These are phyloP conservation scores for Fusarium abutilonis DNA, from an alignment of 2,329 filamentous ascomycete species.

Conservation along the genomic window DNA sequence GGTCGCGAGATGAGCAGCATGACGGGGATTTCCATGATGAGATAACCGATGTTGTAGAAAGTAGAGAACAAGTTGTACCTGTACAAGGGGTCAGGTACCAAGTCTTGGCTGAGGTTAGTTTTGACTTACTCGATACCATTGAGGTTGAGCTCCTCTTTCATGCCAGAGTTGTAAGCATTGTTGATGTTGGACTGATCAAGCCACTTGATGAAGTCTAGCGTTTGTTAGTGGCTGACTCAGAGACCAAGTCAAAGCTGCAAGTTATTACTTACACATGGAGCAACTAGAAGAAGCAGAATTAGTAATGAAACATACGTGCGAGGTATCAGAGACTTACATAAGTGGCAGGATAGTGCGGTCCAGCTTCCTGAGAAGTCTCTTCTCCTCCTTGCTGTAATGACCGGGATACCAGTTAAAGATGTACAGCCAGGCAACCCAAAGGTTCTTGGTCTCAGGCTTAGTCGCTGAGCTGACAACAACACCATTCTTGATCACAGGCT, in stretches of 20 bases:
- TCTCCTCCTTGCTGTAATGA: conserved; percentile 47
- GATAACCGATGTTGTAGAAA: conserved; percentile 45
- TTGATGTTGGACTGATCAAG: conserved; percentile 48
- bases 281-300: conserved; percentile 7
- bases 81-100: background rate
- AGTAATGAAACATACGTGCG: background rate
- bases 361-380: conserved; percentile 41
- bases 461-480: conserved; percentile 43
- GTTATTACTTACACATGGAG: conserved; percentile 17
- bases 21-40: conserved; percentile 42
- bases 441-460: conserved; percentile 22
- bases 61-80: conserved; percentile 42
- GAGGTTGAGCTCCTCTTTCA: conserved; percentile 51
- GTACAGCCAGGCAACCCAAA: conserved; percentile 38
- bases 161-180: conserved; percentile 53
- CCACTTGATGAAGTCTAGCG: conserved; percentile 46
- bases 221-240: background rate
- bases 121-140: conserved; percentile 46
- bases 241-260: background rate
- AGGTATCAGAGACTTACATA: conserved; percentile 33
- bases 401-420: conserved; percentile 47
- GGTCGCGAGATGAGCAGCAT: conserved; percentile 44
- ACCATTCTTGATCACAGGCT: conserved; percentile 29
- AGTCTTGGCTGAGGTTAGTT: background rate
- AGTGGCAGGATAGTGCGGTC: conserved; percentile 47